Base-by-base conservation (phyloP, 805 yeast genomes). In the Ogataea kodamae region DNA sequence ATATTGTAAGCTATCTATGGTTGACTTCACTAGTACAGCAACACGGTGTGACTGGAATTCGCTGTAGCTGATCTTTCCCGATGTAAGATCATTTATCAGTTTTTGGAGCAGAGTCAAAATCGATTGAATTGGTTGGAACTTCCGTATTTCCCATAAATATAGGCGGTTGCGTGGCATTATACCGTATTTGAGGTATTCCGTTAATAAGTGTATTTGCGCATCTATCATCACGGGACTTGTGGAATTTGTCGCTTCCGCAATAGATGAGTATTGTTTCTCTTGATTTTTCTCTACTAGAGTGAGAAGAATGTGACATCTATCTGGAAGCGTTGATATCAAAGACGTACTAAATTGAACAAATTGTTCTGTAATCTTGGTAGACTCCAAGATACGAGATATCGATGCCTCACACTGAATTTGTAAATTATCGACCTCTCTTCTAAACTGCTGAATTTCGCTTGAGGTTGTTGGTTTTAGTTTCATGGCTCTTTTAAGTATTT, bases 101-200 rank as follows among this genome's bases (percentile, higher is more conserved):
- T 42, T 39, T 19, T 37, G 30, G 18, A 51, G 30, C 15, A 51
- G 36, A 13, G 45, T 25, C 13, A 51, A 18, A 9, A 51, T 23
- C 1, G 48, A 37, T 23, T 51, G 54, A 18, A 51, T 51, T 9
- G 56, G 56, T 24, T 51, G 56, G 31, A 39, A 51, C 24, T 49
- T 51, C 22, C 54, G 30, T 10, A 51, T 48, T 22, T 49, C 54
- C 56, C 56, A 51, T 3, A 50, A 20, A 28, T 42, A 51, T 5
- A 45, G 20, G 3, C 34, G 38, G 36, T 44, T 31, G 14, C 32
- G 32, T 8, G 53, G 56, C 53, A 51, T 45, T 18, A 36, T 29
- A 1, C 52, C 54, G 28, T 51, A 51, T 4, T 42, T 39, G 3
- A 40, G 22, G 23, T 40, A 49, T 28, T 46, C 49, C 5, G 18